These are phyloP conservation scores for Brasilioporus rufonigricans DNA, from an alignment of 768 basidiomycete genomes.

Conservation along the genomic window DNA sequence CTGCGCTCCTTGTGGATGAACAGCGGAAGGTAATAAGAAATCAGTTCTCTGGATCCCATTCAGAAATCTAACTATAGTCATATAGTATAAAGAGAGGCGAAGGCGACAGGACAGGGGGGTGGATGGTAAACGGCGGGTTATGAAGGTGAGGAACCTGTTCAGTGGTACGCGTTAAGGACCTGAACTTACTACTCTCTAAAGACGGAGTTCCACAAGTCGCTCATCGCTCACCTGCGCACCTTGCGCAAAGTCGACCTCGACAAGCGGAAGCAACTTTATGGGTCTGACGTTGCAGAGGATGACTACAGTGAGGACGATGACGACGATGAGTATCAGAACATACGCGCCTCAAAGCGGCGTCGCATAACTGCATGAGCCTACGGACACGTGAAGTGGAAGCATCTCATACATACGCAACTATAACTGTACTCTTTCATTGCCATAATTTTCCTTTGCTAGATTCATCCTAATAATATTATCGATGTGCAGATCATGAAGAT, in stretches of 20 bases:
- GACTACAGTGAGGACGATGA: constrained; percentile 36
- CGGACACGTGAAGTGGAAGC: constrained; percentile 17
- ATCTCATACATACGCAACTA: constrained; percentile 23
- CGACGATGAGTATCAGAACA: constrained; percentile 34
- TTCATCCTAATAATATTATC: constrained; percentile 26
- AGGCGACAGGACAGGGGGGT: constrained; percentile 47
- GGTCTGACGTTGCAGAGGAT: constrained; percentile 38
- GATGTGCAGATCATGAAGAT: constrained; percentile 19
- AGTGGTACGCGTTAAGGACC: neutral
- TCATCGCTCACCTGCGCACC: constrained; percentile 54
- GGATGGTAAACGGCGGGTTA: constrained; percentile 49
- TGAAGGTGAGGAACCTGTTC: constrained; percentile 47
- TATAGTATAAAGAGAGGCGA: constrained; percentile 64
- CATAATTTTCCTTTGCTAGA: constrained; percentile 31
- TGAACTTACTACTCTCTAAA: constrained; percentile 24
- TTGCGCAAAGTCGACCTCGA: constrained; percentile 60
- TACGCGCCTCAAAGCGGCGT: constrained; percentile 30
- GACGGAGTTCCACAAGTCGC: constrained; percentile 69
- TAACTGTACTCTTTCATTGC: constrained; percentile 26
- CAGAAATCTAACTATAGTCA: constrained; percentile 1
- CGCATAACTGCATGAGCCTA: constrained; percentile 24
- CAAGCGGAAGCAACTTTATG: constrained; percentile 44
- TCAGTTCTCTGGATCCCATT: neutral
- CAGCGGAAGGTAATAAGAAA: constrained; percentile 57
- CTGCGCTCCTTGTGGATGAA: constrained; percentile 59